Conservation (phyloP, 1,284 basidiomycete species). For the Sporisorium reilianum region DNA sequence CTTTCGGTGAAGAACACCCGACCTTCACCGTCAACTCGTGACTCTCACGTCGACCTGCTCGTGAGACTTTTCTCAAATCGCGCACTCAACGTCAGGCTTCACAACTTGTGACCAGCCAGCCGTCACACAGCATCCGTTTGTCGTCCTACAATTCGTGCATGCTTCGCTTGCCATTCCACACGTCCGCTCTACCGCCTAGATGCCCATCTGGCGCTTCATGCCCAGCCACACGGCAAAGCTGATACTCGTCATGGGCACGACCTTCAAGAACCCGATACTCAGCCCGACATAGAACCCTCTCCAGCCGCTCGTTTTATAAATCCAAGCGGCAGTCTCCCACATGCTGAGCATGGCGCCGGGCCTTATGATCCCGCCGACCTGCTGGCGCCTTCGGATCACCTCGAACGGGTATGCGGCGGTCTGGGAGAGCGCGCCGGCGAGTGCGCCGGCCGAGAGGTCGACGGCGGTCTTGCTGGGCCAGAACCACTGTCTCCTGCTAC, state of each 20-base stretch:
- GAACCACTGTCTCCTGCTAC: slow-evolving; percentile 46
- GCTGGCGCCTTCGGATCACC: slow-evolving; percentile 91
- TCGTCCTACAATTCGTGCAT: background rate
- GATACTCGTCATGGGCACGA: slow-evolving; percentile 88
- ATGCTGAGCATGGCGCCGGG: slow-evolving; percentile 64
- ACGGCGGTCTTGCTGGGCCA: slow-evolving; percentile 69
- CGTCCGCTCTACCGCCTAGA: no score
- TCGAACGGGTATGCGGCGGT: slow-evolving; percentile 97
- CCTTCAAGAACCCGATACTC: slow-evolving; percentile 92
- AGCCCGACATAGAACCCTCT: slow-evolving; percentile 94
- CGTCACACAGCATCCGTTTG: background rate
- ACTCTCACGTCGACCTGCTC: no score
- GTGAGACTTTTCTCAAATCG: no score
- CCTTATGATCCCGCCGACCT: slow-evolving; percentile 79
- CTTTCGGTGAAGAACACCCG: no score
- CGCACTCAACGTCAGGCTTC: background rate
- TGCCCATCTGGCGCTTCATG: slow-evolving; percentile 67
- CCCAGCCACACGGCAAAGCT: slow-evolving; percentile 66
- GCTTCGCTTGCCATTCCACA: background rate
- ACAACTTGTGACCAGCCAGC: background rate
- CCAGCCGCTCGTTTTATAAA: slow-evolving; percentile 81
- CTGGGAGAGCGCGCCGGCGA: slow-evolving; percentile 90
- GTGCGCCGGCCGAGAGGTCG: slow-evolving; percentile 83
- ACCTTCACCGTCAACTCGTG: no score
- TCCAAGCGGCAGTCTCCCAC: slow-evolving; percentile 69